Percentiles rank a stretch among this genome's conserved stretches.
phyloP scores from a whole-genome alignment of 495 filamentous ascomycete genomes.

The Parathielavia appendiculata region DNA sequence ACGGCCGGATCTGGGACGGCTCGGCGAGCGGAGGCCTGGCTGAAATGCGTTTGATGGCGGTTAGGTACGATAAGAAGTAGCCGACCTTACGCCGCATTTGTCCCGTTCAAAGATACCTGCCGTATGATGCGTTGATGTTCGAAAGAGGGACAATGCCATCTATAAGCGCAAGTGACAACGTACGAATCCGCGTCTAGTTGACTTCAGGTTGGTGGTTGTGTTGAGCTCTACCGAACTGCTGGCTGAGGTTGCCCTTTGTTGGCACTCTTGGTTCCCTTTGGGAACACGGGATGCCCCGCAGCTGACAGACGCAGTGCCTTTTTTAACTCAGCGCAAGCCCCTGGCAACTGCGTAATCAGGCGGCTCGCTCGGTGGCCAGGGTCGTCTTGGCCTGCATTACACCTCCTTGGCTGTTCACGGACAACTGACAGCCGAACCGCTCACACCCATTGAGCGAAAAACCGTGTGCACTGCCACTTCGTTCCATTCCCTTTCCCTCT shows the following conservation, averaged over 20 bases:
- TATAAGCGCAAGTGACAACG: no score
- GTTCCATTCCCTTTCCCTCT: neutral
- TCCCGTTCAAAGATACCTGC: no score
- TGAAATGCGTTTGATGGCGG: neutral
- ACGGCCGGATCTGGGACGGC: constrained; percentile 2
- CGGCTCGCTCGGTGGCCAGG: constrained; percentile 9
- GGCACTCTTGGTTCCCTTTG: neutral
- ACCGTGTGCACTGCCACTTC: constrained; percentile 20
- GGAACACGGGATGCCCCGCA: neutral
- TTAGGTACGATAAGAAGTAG: neutral
- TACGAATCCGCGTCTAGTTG: no score
- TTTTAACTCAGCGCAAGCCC: neutral
- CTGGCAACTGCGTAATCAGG: neutral
- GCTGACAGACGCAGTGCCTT: constrained; percentile 10
- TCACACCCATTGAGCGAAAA: constrained; percentile 16
- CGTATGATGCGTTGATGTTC: no score
- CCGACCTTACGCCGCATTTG: neutral
- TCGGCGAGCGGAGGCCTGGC: neutral
- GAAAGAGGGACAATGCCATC: no score
- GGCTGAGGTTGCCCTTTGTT: neutral
- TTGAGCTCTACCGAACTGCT: neutral
- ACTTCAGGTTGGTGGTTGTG: no score
- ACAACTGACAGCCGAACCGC: constrained; percentile 11
- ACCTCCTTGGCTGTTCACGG: neutral
- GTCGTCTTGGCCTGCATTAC: neutral